Percentiles rank a stretch among this genome's conserved stretches.
Conservation (phyloP, 768 basidiomycete genomes). For the Paxillus involutus region DNA sequence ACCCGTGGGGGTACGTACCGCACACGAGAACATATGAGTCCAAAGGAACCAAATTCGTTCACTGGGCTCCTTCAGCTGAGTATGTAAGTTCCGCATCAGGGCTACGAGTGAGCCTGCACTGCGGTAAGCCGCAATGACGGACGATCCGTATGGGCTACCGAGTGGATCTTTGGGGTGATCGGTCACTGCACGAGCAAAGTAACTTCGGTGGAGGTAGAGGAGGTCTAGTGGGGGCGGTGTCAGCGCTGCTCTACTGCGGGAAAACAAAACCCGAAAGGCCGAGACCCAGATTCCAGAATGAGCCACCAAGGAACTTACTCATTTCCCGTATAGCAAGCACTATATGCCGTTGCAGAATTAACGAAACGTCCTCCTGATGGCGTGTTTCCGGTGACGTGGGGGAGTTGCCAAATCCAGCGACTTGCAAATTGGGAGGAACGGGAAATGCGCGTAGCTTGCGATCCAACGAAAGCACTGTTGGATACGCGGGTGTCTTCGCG, state of each 20-base stretch:
- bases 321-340: constrained; percentile 68
- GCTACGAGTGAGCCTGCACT: constrained; percentile 72
- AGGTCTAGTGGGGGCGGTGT: constrained; percentile 44
- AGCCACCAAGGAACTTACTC: constrained; percentile 43
- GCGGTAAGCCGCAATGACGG: constrained; percentile 72
- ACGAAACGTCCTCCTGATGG: constrained; percentile 32
- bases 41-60: constrained; percentile 62
- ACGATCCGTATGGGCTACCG: constrained; percentile 70
- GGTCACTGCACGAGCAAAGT: constrained; percentile 71
- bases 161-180: constrained; percentile 75
- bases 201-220: constrained; percentile 69
- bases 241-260: constrained; percentile 6
- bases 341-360: constrained; percentile 65
- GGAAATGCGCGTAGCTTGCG: constrained; percentile 68
- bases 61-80: constrained; percentile 60
- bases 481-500: constrained; percentile 66
- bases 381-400: constrained; percentile 43
- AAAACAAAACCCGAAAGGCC: background rate
- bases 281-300: background rate
- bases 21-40: constrained; percentile 56
- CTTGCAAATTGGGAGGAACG: constrained; percentile 63
- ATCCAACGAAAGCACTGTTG: constrained; percentile 65
- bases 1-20: constrained; percentile 41
- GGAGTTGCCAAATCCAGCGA: constrained; percentile 63
- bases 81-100: constrained; percentile 66